These are phyloP conservation scores for Cynara cardunculus DNA, from an alignment of 129 eudicot genomes.

Conservation along the genomic window DNA sequence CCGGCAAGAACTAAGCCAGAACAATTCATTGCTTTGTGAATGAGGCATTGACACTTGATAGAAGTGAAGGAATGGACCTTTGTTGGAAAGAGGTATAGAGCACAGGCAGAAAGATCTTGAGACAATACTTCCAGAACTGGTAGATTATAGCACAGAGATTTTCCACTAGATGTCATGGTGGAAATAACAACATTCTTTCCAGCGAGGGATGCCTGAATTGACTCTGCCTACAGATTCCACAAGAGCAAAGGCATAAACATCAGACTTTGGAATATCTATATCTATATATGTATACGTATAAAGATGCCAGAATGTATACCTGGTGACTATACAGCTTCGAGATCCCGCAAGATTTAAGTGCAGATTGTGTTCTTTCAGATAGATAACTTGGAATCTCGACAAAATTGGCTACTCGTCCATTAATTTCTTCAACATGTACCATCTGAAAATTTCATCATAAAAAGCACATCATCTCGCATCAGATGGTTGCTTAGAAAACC, in stretches of 20 bases:
- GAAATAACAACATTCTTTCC: constrained; percentile 83
- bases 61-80: constrained; percentile 45
- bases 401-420: constrained; percentile 53
- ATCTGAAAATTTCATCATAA: constrained; percentile 46
- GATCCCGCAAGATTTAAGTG: constrained; percentile 57
- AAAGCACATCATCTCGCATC: constrained; percentile 1
- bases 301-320: constrained; percentile 29
- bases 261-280: neutral
- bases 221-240: constrained; percentile 50
- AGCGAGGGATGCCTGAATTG: constrained; percentile 74
- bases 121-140: constrained; percentile 85
- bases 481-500: neutral
- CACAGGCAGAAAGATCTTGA: constrained; percentile 69
- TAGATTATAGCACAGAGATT: constrained; percentile 90
- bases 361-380: constrained; percentile 51
- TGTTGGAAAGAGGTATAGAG: constrained; percentile 86
- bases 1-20: neutral
- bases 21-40: neutral
- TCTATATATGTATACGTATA: neutral
- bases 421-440: constrained; percentile 79
- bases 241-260: neutral
- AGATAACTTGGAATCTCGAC: constrained; percentile 68
- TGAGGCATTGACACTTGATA: neutral
- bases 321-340: constrained; percentile 85
- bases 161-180: constrained; percentile 98